Evolutionary conservation across 768 basidiomycete species (phyloP).

Genomic region (Lanmaoa rubissima): DNA sequence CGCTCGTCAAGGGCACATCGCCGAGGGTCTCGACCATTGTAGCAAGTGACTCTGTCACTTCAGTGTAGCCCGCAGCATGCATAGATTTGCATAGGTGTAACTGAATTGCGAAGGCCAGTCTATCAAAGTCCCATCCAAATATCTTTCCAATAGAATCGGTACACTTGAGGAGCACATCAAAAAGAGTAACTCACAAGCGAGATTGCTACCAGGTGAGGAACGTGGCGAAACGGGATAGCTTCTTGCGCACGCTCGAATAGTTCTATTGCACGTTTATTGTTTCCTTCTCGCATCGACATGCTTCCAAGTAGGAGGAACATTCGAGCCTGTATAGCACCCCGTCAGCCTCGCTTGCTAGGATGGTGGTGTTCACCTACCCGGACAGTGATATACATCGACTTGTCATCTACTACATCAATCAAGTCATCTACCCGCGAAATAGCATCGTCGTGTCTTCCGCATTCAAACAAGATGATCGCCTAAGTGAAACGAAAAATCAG

Average conservation of each 20-base stretch:
- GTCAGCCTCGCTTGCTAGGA: background rate
- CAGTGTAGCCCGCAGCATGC: no score
- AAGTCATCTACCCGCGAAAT: conserved; percentile 7
- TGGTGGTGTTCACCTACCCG: background rate
- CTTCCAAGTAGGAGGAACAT: background rate
- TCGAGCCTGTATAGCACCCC: background rate
- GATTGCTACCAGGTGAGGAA: background rate
- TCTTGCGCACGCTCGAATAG: background rate
- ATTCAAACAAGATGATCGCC: conserved; percentile 10
- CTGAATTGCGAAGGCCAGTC: background rate
- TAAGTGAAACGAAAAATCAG: background rate
- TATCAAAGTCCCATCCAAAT: conserved; percentile 17
- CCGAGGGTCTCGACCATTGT: no score
- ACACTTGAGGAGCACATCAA: fast-evolving
- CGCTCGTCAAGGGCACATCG: no score
- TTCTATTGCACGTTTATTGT: background rate
- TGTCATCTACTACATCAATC: background rate
- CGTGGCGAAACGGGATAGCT: background rate
- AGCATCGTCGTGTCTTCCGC: conserved; percentile 2
- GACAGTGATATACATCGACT: background rate
- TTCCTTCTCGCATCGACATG: background rate
- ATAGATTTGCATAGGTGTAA: background rate
- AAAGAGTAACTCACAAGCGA: no score
- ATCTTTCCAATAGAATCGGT: background rate
- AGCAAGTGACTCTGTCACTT: no score